Conservation (phyloP, 768 basidiomycete species). For the Xerocomellus amylosporus region DNA sequence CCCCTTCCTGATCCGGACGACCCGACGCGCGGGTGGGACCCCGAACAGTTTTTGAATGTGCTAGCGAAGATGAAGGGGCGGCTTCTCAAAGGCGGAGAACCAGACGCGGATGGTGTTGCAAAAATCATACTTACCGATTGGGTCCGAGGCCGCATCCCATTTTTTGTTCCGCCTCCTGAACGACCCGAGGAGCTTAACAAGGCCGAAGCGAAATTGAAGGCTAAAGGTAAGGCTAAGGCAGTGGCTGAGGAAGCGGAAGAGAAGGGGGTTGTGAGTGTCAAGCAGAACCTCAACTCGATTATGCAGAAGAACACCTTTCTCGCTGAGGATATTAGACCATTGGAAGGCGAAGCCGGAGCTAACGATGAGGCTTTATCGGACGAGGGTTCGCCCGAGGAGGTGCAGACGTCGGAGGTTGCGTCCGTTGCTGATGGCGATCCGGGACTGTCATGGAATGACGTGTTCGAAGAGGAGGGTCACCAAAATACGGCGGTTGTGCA, state of each 20-base stretch:
- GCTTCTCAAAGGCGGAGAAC: slow-evolving; percentile 90
- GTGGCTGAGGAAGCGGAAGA: slow-evolving; percentile 30
- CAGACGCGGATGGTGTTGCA: slow-evolving; percentile 86
- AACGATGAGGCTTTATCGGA: slow-evolving; percentile 31
- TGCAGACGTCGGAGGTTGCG: slow-evolving; percentile 35
- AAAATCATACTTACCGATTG: slow-evolving; percentile 96
- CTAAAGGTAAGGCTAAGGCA: slow-evolving; percentile 52
- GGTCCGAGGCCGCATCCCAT: slow-evolving; percentile 96
- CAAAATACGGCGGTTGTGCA: slow-evolving; percentile 9
- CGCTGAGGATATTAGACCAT: slow-evolving; percentile 72
- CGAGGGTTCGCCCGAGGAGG: slow-evolving; percentile 41
- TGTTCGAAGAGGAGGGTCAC: slow-evolving; percentile 60
- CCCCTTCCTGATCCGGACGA: slow-evolving; percentile 59
- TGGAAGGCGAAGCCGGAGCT: slow-evolving; percentile 50
- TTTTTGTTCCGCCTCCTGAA: slow-evolving; percentile 91
- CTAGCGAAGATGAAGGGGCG: slow-evolving; percentile 91
- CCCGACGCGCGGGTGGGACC: slow-evolving; percentile 53
- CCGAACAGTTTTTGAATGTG: slow-evolving; percentile 78
- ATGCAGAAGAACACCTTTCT: slow-evolving; percentile 87
- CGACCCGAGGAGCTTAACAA: slow-evolving; percentile 67
- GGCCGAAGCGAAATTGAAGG: slow-evolving; percentile 47
- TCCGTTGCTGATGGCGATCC: slow-evolving; percentile 37
- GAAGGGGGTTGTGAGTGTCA: slow-evolving; percentile 57
- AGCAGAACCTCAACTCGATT: slow-evolving; percentile 83
- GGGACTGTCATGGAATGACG: slow-evolving; percentile 81